Evolutionary conservation across 108 stramenopile genomes (phyloP).

Genomic region (Fistulifera pelliculosa): DNA sequence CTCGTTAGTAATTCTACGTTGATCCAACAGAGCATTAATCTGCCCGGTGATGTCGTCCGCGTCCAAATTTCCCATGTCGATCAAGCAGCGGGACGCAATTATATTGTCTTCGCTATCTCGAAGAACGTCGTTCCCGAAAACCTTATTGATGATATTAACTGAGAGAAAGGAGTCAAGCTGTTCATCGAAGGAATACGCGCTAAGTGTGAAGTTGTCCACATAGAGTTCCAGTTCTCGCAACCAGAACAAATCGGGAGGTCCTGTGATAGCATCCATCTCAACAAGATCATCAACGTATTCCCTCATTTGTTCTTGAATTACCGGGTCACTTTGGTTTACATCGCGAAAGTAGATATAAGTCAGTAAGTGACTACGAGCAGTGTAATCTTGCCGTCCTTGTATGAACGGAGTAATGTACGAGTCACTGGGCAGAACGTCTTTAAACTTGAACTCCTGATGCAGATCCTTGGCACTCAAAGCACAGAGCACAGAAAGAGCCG

Average conservation of each 20-base stretch:
- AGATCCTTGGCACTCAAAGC: slow-evolving; percentile 16
- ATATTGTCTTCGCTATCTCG: slow-evolving; percentile 8
- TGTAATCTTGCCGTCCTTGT: slow-evolving; percentile 4
- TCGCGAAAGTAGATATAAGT: slow-evolving; percentile 17
- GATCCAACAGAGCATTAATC: slow-evolving; percentile 8
- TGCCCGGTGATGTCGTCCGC: slow-evolving; percentile 8
- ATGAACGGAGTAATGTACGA: slow-evolving; percentile 5
- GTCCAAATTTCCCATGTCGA: slow-evolving; percentile 15
- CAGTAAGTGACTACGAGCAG: slow-evolving; percentile 4
- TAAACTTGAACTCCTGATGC: slow-evolving; percentile 6
- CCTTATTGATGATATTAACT: slow-evolving; percentile 3
- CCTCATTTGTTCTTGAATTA: slow-evolving; percentile 15
- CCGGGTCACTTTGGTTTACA: slow-evolving; percentile 14
- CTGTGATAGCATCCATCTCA: slow-evolving; percentile 8
- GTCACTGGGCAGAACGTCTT: slow-evolving; percentile 17
- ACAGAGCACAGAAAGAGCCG: slow-evolving; percentile 10
- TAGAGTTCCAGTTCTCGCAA: slow-evolving; percentile 18
- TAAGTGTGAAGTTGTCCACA: not conserved
- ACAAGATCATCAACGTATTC: slow-evolving; percentile 19
- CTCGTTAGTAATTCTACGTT: slow-evolving; percentile 6
- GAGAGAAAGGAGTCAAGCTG: slow-evolving; percentile 16
- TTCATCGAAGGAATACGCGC: slow-evolving; percentile 7
- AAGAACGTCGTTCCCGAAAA: slow-evolving; percentile 15
- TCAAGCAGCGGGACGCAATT: slow-evolving; percentile 3
- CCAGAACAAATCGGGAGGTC: slow-evolving; percentile 13